Percentiles rank a stretch among this genome's conserved stretches.
phyloP scores from a whole-genome alignment of 352 stramenopile species.

The Globisporangium yorkense region DNA sequence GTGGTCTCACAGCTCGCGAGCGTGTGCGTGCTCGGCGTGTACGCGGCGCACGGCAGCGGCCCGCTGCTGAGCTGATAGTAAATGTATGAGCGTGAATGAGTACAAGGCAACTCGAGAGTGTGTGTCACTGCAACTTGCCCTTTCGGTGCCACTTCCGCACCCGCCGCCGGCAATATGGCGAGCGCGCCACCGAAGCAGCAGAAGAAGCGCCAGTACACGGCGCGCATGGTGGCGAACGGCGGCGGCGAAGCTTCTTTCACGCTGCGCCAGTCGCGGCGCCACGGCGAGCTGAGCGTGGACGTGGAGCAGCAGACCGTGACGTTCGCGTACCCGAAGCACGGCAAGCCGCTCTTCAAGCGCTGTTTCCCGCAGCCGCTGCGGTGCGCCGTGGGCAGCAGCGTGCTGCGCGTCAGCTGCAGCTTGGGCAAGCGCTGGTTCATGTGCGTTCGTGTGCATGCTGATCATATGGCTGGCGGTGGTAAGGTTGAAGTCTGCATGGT shows the following conservation, averaged over 20 bases:
- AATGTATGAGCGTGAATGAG: constrained; percentile 2
- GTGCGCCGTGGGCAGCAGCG: constrained; percentile 29
- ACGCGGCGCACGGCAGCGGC: constrained; percentile 27
- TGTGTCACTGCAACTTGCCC: constrained; percentile 1
- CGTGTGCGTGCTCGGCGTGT: constrained; percentile 53
- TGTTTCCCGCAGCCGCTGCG: constrained; percentile 51
- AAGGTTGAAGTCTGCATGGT: not conserved
- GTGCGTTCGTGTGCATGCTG: constrained; percentile 13
- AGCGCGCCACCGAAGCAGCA: not conserved
- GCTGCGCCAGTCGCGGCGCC: constrained; percentile 28
- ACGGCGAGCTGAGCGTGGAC: constrained; percentile 34
- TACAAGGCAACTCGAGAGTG: not conserved
- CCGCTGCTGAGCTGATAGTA: constrained; percentile 22
- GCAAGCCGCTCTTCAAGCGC: constrained; percentile 27
- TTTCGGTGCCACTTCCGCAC: constrained; percentile 2
- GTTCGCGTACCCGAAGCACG: constrained; percentile 37
- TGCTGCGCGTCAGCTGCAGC: constrained; percentile 43
- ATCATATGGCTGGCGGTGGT: constrained; percentile 18
- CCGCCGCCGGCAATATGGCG: not conserved
- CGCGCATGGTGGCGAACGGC: constrained; percentile 8
- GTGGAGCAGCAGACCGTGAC: constrained; percentile 24
- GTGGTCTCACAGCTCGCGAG: constrained; percentile 47
- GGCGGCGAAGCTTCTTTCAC: constrained; percentile 1
- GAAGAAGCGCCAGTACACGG: constrained; percentile 8
- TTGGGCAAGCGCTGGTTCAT: constrained; percentile 37